These are phyloP conservation scores for Debaryomyces nepalensis DNA, from an alignment of 1,139 yeast genomes.

Conservation along the genomic window DNA sequence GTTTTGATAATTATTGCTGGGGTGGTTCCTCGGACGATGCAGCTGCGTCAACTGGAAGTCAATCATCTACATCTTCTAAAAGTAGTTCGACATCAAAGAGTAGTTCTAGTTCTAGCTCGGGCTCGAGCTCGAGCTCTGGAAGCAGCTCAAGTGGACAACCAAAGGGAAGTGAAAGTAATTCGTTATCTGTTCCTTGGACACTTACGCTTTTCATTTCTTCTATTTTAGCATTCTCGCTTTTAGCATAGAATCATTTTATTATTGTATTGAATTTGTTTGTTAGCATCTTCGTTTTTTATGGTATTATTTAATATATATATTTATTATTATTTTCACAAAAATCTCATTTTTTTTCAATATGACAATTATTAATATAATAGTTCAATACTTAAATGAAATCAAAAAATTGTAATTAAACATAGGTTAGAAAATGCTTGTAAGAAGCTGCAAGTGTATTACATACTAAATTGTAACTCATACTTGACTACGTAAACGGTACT, in stretches of 20 bases:
- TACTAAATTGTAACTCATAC: too few relatives aligned
- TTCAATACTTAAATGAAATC: too few relatives aligned
- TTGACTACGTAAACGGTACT: too few relatives aligned
- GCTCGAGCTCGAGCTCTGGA: slow-evolving; percentile 3
- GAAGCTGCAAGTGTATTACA: too few relatives aligned
- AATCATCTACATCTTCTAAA: slow-evolving; percentile 7
- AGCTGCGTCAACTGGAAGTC: slow-evolving; percentile 18
- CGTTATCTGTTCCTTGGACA: not conserved
- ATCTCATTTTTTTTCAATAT: too few relatives aligned
- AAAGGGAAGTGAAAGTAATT: not conserved
- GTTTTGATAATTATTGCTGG: slow-evolving; percentile 49
- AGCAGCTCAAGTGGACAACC: slow-evolving; percentile 6
- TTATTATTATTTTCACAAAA: too few relatives aligned
- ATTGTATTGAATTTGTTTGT: not conserved
- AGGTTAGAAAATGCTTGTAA: too few relatives aligned
- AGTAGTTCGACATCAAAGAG: slow-evolving; percentile 5
- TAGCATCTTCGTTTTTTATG: not conserved
- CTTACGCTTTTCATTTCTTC: slow-evolving; percentile 2
- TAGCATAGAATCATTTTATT: slow-evolving; percentile 2
- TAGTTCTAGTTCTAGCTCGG: slow-evolving; percentile 3
- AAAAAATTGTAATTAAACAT: too few relatives aligned
- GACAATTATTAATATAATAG: too few relatives aligned
- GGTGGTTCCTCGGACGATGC: slow-evolving; percentile 30
- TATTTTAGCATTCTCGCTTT: slow-evolving; percentile 1
- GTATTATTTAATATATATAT: too few relatives aligned